Evolutionary conservation across 176 grass and related monocot genomes (phyloP).

Genomic region (Coix lacrymajobi): DNA sequence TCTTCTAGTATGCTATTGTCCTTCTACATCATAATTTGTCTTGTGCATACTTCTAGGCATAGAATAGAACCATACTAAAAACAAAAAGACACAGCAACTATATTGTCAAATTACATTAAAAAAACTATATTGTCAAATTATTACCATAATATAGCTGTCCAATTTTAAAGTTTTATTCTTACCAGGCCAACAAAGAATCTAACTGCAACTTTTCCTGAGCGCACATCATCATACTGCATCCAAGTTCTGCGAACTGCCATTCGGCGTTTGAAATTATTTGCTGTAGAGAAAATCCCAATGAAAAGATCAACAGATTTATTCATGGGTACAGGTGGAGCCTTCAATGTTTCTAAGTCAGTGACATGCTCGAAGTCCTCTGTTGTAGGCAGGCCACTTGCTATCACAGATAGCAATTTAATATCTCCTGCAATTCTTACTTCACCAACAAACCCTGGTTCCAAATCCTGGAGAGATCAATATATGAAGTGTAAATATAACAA

Average conservation of each 20-base stretch:
- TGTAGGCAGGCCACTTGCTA: constrained; percentile 95
- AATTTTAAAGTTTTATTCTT: constrained; percentile 28
- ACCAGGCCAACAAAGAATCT: constrained; percentile 99
- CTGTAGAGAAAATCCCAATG: constrained; percentile 89
- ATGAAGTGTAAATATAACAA: neutral
- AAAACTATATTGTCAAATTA: neutral
- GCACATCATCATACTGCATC: constrained; percentile 97
- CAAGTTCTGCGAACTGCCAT: constrained; percentile 98
- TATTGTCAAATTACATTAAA: neutral
- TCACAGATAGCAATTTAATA: constrained; percentile 88
- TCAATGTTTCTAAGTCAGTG: constrained; percentile 71
- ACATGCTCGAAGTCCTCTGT: constrained; percentile 91
- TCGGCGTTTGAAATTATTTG: constrained; percentile 97
- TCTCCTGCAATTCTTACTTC: constrained; percentile 90
- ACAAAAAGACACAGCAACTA: neutral
- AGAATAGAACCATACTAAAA: neutral
- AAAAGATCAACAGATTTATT: constrained; percentile 74
- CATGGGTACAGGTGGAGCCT: constrained; percentile 55
- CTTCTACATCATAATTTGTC: constrained; percentile 3
- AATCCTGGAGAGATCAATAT: constrained; percentile 43
- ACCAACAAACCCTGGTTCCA: constrained; percentile 91
- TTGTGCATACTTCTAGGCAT: neutral
- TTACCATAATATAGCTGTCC: neutral
- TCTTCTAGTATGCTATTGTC: neutral
- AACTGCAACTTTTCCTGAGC: constrained; percentile 60